Evolutionary conservation across 306 rosid species (phyloP).

Genomic region (Dicorynia guianensis): DNA sequence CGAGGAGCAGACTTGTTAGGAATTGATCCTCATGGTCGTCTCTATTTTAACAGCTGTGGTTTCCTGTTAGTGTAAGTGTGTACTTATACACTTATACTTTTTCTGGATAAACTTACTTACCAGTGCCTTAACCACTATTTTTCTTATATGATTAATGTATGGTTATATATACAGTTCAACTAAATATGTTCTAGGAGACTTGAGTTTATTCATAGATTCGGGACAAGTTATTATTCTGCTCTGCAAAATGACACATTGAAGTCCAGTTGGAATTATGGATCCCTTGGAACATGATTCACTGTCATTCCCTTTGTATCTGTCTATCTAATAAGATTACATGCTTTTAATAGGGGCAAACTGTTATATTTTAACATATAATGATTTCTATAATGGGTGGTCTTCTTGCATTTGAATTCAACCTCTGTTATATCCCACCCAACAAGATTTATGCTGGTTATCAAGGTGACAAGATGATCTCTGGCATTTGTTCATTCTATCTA

Average conservation of each 20-base stretch:
- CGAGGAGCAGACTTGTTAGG: constrained; percentile 93
- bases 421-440: not conserved
- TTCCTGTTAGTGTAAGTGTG: constrained; percentile 93
- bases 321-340: not conserved
- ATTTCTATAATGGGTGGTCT: not conserved
- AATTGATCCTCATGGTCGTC: constrained; percentile 83
- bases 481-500: constrained; percentile 20
- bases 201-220: not conserved
- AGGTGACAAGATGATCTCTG: not conserved
- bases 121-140: constrained; percentile 26
- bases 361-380: not conserved
- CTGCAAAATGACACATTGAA: constrained; percentile 16
- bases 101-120: constrained; percentile 31
- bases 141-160: not conserved
- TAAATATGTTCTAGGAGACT: not conserved
- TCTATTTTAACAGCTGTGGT: constrained; percentile 78
- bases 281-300: constrained; percentile 10
- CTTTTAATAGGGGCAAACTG: not conserved
- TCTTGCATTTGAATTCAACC: not conserved
- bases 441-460: constrained; percentile 25
- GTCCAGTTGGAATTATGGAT: constrained; percentile 22
- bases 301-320: not conserved
- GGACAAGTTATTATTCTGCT: not conserved
- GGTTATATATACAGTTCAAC: not conserved
- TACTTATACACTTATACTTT: constrained; percentile 26